Evolutionary conservation across 441 rosid species (phyloP), one percentile per base, ranked within the genome.

Genomic region (Eruca vesicaria): DNA sequence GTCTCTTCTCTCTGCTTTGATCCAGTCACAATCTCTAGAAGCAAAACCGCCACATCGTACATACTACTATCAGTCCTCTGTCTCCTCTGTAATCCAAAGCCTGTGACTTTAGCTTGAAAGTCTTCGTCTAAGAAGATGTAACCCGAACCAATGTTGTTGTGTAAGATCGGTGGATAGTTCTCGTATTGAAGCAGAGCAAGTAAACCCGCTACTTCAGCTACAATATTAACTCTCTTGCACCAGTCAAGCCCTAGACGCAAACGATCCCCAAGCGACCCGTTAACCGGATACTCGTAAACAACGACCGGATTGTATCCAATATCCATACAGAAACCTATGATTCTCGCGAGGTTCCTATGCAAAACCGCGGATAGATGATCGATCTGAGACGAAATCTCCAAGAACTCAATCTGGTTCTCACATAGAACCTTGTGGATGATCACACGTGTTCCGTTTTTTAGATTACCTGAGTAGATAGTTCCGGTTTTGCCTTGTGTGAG

Each of bases 21-120:
- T 7, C 97, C 98, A 23, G 93, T 82, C 10, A 91, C 85, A 26
- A 90, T 78, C 89, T 93, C 96, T 0, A 91, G 60, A 58, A 93
- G 86, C 77, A 93, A 19, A 53, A 84, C 70, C 3, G 94, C 97
- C 7, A 93, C 86, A 78, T 88, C 84, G 29, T 81, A 87, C 45
- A 91, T 91, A 76, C 86, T 87, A 0, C 7, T 80, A 69, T 66
- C 82, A 63, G 76, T 19, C 19, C 62, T 41, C 66, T 57, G 69
- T 78, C 67, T 18, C 76, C 72, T 75, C 28, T 79, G 80, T 14
- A 90, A 76, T 53, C 87, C 86, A 80, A 91, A 93, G 9, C 96
- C 94, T 0, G 92, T 83, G 19, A 91, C 60, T 69, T 86, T 89
- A n/a, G 81, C 89, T 0, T 90, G 87, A 4, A 82, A 81, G 31